Conservation (phyloP, 768 basidiomycete genomes). For the Tricholoma bakamatsutake region DNA sequence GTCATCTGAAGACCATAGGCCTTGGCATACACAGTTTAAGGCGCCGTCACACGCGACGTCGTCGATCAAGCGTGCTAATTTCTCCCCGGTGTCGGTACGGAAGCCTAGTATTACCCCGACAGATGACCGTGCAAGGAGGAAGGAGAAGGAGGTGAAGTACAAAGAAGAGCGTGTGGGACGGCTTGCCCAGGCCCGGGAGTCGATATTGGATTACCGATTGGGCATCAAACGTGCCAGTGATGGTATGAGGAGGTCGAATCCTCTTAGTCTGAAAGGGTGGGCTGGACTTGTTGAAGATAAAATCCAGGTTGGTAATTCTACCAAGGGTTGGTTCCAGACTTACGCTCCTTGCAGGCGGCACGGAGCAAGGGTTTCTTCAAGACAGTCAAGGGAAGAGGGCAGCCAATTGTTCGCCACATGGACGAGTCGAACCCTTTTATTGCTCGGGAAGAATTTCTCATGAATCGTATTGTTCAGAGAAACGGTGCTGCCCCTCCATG, state of each 20-base stretch:
- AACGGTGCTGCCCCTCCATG: conserved; percentile 84
- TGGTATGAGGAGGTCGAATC: conserved; percentile 35
- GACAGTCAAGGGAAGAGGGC: conserved; percentile 60
- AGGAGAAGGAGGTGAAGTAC: conserved; percentile 46
- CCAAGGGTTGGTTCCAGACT: no score
- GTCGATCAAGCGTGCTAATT: conserved; percentile 47
- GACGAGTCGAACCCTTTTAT: conserved; percentile 55
- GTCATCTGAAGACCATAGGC: conserved; percentile 49
- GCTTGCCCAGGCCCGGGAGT: conserved; percentile 60
- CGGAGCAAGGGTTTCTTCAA: conserved; percentile 63
- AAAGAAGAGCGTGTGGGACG: conserved; percentile 48
- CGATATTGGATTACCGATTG: conserved; percentile 70
- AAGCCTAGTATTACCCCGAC: conserved; percentile 10
- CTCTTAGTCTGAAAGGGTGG: conserved; percentile 70
- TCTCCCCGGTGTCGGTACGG: conserved; percentile 26
- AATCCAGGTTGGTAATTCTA: conserved; percentile 53
- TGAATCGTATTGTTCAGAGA: conserved; percentile 80
- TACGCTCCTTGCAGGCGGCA: conserved; percentile 25
- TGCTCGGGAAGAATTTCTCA: conserved; percentile 70
- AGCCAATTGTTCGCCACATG: conserved; percentile 29
- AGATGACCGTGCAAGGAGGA: conserved; percentile 34
- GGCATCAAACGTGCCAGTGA: conserved; percentile 36
- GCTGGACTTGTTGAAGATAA: conserved; percentile 67
- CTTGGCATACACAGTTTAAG: conserved; percentile 68
- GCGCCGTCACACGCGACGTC: conserved; percentile 48